Conservation (phyloP, 495 filamentous ascomycete species). For the Xylona heveae region DNA sequence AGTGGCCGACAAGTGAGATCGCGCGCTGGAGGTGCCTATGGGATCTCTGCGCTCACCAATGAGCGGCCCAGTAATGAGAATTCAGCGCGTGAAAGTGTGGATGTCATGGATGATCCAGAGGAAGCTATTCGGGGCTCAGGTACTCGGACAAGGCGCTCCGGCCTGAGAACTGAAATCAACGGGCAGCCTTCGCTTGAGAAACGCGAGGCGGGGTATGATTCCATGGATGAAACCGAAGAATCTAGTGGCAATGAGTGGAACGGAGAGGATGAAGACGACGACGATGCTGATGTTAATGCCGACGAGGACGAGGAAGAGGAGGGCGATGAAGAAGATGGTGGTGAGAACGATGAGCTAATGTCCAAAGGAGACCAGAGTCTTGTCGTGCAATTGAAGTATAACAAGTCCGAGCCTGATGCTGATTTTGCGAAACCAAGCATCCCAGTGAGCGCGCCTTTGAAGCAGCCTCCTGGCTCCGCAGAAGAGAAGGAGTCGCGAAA, state of each 20-base stretch:
- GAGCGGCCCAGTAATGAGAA: no score
- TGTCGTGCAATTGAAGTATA: conserved; percentile 38
- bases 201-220: conserved; percentile 27
- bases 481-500: no score
- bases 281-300: conserved; percentile 29
- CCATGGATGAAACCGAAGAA: conserved; percentile 38
- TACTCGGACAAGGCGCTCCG: conserved; percentile 13
- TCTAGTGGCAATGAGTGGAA: conserved; percentile 39
- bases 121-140: conserved; percentile 10
- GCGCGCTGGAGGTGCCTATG: conserved; percentile 56
- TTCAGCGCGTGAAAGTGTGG: no score
- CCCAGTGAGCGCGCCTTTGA: neutral
- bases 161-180: conserved; percentile 15
- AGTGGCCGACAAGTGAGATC: conserved; percentile 73
- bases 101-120: conserved; percentile 15
- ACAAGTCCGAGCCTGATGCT: conserved; percentile 12
- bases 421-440: conserved; percentile 3
- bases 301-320: conserved; percentile 26
- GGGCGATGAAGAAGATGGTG: conserved; percentile 13
- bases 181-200: conserved; percentile 15
- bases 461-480: no score
- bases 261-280: conserved; percentile 36
- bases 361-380: conserved; percentile 21
- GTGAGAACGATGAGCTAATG: conserved; percentile 11
- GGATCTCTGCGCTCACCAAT: conserved; percentile 42